Evolutionary conservation across 225 moss, liverwort and hornwort genomes (phyloP), one percentile per base, ranked within the genome.

Genomic region (Climacium dendroides): DNA sequence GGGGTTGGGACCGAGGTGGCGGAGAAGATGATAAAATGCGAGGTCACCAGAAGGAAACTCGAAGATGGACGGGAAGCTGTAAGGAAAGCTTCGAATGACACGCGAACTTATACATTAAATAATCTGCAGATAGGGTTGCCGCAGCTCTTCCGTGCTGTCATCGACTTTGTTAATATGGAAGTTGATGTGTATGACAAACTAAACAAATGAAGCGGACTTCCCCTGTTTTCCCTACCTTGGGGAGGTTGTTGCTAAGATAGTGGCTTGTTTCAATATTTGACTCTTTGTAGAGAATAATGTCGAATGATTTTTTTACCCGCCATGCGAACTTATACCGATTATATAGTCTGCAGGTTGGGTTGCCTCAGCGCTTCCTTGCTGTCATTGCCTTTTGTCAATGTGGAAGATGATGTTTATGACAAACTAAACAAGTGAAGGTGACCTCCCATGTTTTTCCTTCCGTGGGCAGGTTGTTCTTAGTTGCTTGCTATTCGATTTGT

Each of bases 161-260:
- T 94, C 50, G 32, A 60, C 70, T 92, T 94, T 19, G 85, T 84
- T 20, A 88, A 85, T 69, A 50, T 83, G 45, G 92, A 94, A 91
- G 85, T 25, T 16, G 93, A 92, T 32, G 87, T 94, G 41, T 94
- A 94, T 55, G 93, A 94, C 17, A 92, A 87, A 83, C 50, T 94
- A 15, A 94, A 87, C 83, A 92, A 87, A 78, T 91, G 87, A 89
- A 69, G 64, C 16, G n/a, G 54, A 76, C 25, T 11, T 59, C 85
- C 78, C 47, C 55, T 69, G 59, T 78, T 83, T 83, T 87, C 35
- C 83, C 47, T 17, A 8, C 54, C 87, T 80, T 3, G 77, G 83
- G 57, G 59, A 81, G 45, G 48, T 74, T 37, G 50, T 62, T 70
- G n/a, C 48, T 48, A 48, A 48, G 48, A 37, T 69, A 78, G 82